These are phyloP conservation scores for Eurotiales sp. DNA, from an alignment of 2,329 filamentous ascomycete genomes.

Conservation along the genomic window DNA sequence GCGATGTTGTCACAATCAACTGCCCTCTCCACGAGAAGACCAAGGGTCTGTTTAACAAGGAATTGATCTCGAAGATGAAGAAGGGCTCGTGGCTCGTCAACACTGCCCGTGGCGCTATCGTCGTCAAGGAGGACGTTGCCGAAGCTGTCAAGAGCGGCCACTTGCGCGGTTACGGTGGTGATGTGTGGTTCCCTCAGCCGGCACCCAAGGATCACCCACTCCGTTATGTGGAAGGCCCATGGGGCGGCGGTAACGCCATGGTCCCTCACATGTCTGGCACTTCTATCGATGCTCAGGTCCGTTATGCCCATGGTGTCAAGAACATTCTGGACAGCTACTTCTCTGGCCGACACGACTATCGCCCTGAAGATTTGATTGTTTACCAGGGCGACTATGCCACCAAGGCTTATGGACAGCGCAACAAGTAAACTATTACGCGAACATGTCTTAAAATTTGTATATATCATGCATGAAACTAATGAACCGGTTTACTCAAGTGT, in stretches of 20 bases:
- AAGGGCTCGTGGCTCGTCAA: constrained; percentile 95
- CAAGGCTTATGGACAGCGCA: constrained; percentile 82
- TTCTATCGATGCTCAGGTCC: constrained; percentile 94
- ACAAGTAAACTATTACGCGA: constrained; percentile 18
- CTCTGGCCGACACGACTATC: constrained; percentile 81
- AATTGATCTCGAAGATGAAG: constrained; percentile 99
- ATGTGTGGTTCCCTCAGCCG: constrained; percentile 90
- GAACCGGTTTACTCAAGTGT: background rate
- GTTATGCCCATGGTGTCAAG: constrained; percentile 86
- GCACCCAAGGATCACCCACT: constrained; percentile 90
- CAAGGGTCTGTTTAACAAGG: constrained; percentile 95
- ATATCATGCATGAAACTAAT: background rate
- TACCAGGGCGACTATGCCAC: constrained; percentile 88
- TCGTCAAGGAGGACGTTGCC: constrained; percentile 98
- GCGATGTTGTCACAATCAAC: constrained; percentile 98
- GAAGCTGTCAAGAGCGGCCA: constrained; percentile 88
- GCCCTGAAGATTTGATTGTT: constrained; percentile 85
- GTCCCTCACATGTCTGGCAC: constrained; percentile 98
- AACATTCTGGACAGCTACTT: constrained; percentile 89
- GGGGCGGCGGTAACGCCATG: constrained; percentile 97
- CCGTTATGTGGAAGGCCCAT: constrained; percentile 88
- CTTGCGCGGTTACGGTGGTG: constrained; percentile 49
- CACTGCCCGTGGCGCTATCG: constrained; percentile 96
- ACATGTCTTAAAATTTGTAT: background rate
- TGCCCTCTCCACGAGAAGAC: constrained; percentile 99